Evolutionary conservation across 768 basidiomycete species (phyloP), one percentile per base, ranked within the genome.

Genomic region (Mycena crocata): DNA sequence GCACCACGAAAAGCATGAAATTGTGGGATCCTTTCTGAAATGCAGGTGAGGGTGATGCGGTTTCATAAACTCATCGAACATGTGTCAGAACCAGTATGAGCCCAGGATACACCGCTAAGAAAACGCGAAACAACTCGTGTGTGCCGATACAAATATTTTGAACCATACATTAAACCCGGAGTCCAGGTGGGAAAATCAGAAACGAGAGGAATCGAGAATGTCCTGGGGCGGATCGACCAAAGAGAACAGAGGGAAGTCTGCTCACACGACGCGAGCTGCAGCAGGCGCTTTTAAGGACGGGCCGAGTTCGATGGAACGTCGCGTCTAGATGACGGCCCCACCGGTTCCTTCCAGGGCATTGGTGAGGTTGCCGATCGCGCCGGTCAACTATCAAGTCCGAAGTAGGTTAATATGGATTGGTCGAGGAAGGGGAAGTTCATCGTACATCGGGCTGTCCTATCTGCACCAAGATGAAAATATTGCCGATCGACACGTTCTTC

Each of bases 391-490:
- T n/a, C 7, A 23, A 39, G 21, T 24, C 34, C 30, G 10, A 28
- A 42, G 37, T 14, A 12, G 30, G 46, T 57, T 4, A 35, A 23
- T 0, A 40, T 6, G 28, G n/a, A n/a, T n/a, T n/a, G 6, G 17
- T 8, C 17, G 26, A 32, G 30, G 1, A 50, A 30, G 19, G 12
- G 32, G 46, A 3, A 15, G 37, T 13, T 34, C 8, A 23, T 24
- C 63, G 58, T 49, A 67, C 69, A 57, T 71, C 66, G 5, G 69
- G 69, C 48, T 71, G 69, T 42, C 69, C 69, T 26, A 71, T 71
- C 49, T 71, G 69, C 12, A 71, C 69, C 49, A 71, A 55, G 40
- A 71, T 59, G 42, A 71, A 71, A 13, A 71, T 71, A 44, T 71
- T 71, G 17, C 69, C 69, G 26, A 67, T 44, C 4, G 69, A 45